These are phyloP conservation scores for Viridothelium virens DNA, from an alignment of 495 filamentous ascomycete species.

Conservation along the genomic window DNA sequence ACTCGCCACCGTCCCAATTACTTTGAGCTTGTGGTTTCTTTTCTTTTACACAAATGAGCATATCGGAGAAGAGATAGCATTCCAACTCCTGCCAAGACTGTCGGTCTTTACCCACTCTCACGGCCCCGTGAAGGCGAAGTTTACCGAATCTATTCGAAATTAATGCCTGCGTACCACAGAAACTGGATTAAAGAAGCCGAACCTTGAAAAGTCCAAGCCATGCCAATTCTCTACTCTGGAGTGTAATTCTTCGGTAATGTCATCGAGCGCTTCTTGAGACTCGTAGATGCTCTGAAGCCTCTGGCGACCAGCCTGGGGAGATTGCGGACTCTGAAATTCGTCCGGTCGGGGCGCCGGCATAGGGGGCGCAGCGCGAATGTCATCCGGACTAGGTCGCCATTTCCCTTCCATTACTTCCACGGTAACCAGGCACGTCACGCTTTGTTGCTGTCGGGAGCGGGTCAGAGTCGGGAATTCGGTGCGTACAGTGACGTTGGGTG, in stretches of 20 bases:
- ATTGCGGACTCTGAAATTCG: constrained; percentile 14
- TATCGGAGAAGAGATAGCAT: constrained; percentile 94
- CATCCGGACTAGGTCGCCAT: constrained; percentile 81
- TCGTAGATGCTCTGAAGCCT: constrained; percentile 38
- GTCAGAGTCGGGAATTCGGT: constrained; percentile 95
- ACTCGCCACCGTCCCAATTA: constrained; percentile 55
- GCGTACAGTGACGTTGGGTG: constrained; percentile 82
- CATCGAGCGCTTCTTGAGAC: constrained; percentile 60
- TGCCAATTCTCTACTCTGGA: constrained; percentile 96
- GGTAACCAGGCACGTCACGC: constrained; percentile 86
- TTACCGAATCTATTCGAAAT: constrained; percentile 68
- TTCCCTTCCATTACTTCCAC: constrained; percentile 90
- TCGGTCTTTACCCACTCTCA: constrained; percentile 92
- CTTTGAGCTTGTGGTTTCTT: constrained; percentile 57
- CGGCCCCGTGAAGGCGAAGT: constrained; percentile 80
- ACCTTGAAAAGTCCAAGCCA: constrained; percentile 89
- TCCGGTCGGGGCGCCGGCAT: constrained; percentile 41
- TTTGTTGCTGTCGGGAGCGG: constrained; percentile 88
- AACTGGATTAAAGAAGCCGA: constrained; percentile 24
- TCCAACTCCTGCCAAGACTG: constrained; percentile 97
- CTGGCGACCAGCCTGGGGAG: constrained; percentile 15
- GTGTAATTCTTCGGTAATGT: constrained; percentile 79
- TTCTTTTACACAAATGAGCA: constrained; percentile 99
- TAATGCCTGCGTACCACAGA: constrained; percentile 12
- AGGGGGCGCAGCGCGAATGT: constrained; percentile 60